Base-by-base conservation (phyloP, 2,329 filamentous ascomycete genomes). In the Plectosphaerella plurivora region DNA sequence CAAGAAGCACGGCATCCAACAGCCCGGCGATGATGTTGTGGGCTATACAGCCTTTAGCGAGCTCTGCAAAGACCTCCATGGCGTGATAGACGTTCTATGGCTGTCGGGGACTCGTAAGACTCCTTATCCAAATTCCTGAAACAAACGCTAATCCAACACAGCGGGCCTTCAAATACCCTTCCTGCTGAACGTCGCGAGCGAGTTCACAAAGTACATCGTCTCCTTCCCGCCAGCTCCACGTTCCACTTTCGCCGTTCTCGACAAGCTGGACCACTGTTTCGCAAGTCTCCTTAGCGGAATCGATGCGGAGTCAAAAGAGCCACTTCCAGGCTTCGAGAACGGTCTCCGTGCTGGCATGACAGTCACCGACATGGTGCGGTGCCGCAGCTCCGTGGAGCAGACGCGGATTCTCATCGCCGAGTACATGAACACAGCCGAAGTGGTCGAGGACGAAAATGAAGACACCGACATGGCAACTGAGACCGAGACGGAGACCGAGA, bases 181-280 rank as follows among this genome's bases (percentile, higher is more conserved):
- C 64, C 74, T 97, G 3, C 82, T 97, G 37, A 88, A 84, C 51
- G 73, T 96, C 47, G 89, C 90, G 1, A 80, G 87, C 49, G 78
- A 91, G 54, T 76, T 91, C 37, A 84, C 83, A 53, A 83, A 83
- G 16, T 91, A 88, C 65, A 77, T 96, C 3, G 74, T 83, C 4
- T 81, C 84, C 9, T 96, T 96, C 65, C 79, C 84, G 0, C 82
- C 88, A 3, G 74, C 81, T 1, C 84, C 88, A 0, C 76, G 74
- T n/a, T 71, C 83, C 1, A 87, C 88, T 0, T 91, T 97, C 61
- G 69, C 75, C 1, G 65, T 93, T 0, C 73, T 96, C 3, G 77
- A 78, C 46, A 97, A 95, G 68, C 74, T 97, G 18, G 93, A 97
- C 63, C 82, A 87, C 60, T 89, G 89, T 39, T 96, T 97, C 64